phyloP scores from a whole-genome alignment of 208 protist genomes.

The Leishmania aethiopica region DNA sequence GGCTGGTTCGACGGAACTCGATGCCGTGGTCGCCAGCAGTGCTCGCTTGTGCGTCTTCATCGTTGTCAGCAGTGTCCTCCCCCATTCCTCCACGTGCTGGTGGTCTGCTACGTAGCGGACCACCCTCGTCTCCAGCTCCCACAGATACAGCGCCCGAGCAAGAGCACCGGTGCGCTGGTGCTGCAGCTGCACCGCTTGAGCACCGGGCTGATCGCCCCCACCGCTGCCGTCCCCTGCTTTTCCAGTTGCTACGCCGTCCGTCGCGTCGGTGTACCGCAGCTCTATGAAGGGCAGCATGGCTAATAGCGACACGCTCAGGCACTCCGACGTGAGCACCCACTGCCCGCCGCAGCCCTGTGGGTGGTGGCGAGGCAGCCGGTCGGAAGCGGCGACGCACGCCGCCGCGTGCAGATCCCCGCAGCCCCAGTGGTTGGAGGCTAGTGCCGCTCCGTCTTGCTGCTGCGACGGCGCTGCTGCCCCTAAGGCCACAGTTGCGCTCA shows the following conservation, averaged over 20 bases:
- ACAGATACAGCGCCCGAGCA: conserved; percentile 24
- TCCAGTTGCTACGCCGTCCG: not conserved
- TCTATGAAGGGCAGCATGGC: conserved; percentile 34
- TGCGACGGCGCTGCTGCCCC: not conserved
- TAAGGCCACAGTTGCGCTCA: conserved; percentile 22
- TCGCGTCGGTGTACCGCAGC: conserved; percentile 5
- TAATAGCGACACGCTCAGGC: conserved; percentile 28
- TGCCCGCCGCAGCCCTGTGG: conserved; percentile 25
- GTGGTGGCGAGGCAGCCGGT: conserved; percentile 20
- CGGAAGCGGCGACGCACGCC: conserved; percentile 13
- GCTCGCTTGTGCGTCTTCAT: conserved; percentile 13
- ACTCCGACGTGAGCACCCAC: conserved; percentile 37
- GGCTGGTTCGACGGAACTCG: not conserved
- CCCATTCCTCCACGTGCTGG: conserved; percentile 22
- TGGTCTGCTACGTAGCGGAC: conserved; percentile 25
- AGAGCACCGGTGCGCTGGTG: conserved; percentile 31
- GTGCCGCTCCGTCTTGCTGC: not conserved
- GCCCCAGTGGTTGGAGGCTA: conserved; percentile 2
- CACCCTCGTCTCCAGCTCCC: conserved; percentile 23
- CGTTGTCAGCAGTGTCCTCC: conserved; percentile 13
- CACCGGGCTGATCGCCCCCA: not conserved
- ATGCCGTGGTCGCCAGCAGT: conserved; percentile 6
- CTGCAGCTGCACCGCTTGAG: conserved; percentile 11
- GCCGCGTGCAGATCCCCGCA: conserved; percentile 1
- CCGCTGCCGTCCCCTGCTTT: not conserved